These are phyloP conservation scores for Fusarium staphyleae DNA, from an alignment of 2,329 filamentous ascomycete species.

Conservation along the genomic window DNA sequence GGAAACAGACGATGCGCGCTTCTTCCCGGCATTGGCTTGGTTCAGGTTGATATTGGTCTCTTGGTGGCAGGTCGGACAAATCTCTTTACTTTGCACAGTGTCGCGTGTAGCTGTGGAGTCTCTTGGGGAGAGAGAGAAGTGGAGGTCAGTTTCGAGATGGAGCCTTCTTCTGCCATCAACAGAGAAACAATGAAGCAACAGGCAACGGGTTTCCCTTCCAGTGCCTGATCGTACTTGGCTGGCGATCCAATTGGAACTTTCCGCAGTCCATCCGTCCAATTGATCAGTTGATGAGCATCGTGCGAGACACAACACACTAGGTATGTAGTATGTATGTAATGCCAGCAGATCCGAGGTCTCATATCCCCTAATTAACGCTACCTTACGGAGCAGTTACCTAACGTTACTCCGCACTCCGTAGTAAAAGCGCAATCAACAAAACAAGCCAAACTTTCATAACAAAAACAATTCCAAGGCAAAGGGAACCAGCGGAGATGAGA, in stretches of 20 bases:
- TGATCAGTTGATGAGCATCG: constrained; percentile 4
- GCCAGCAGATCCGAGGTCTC: constrained; percentile 7
- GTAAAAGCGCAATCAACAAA: constrained; percentile 20
- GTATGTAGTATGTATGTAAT: no score
- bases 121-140: constrained; percentile 15
- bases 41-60: constrained; percentile 24
- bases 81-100: constrained; percentile 24
- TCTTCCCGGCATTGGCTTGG: constrained; percentile 39
- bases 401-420: no score
- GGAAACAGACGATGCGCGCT: constrained; percentile 37
- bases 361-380: no score
- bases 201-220: background rate
- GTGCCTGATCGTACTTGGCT: background rate
- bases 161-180: background rate
- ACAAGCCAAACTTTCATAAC: background rate
- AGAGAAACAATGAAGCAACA: background rate
- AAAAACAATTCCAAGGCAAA: background rate
- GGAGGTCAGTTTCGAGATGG: constrained; percentile 9
- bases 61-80: constrained; percentile 16
- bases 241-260: constrained; percentile 9
- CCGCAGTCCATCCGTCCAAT: constrained; percentile 12
- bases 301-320: constrained; percentile 14
- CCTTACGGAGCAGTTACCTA: no score
- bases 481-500: no score
- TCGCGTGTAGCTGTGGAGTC: constrained; percentile 9